phyloP scores from a whole-genome alignment of 257 asterid genomes.

The Plectranthus barbatus region DNA sequence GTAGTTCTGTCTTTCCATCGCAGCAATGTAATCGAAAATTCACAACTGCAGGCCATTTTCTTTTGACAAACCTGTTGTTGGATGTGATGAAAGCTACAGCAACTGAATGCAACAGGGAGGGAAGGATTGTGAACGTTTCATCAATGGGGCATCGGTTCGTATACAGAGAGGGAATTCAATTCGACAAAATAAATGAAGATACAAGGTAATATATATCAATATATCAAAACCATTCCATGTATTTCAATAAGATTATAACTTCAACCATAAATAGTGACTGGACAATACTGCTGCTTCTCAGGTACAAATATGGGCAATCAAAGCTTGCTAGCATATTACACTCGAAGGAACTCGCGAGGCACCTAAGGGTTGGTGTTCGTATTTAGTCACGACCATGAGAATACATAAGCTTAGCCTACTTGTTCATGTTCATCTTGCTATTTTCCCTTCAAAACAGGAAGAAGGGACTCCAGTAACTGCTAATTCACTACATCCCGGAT shows the following conservation, averaged over 20 bases:
- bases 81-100: conserved; percentile 55
- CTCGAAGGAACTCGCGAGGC: neutral
- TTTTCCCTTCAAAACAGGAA: neutral
- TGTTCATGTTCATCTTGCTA: neutral
- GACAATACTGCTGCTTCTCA: neutral
- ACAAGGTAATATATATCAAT: conserved; percentile 17
- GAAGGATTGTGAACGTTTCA: conserved; percentile 54
- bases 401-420: too few relatives aligned
- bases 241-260: neutral
- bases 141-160: conserved; percentile 35
- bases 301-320: neutral
- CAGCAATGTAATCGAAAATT: too few relatives aligned
- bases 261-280: too few relatives aligned
- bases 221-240: too few relatives aligned
- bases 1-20: too few relatives aligned
- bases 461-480: neutral
- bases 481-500: neutral
- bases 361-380: neutral
- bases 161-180: conserved; percentile 35
- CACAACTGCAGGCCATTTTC: conserved; percentile 56
- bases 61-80: conserved; percentile 44
- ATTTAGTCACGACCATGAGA: neutral
- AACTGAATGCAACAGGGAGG: conserved; percentile 37
- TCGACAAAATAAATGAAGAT: conserved; percentile 45
- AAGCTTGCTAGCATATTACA: neutral